phyloP scores from a whole-genome alignment of 2,329 filamentous ascomycete genomes.

The Furcasterigmium sp. region DNA sequence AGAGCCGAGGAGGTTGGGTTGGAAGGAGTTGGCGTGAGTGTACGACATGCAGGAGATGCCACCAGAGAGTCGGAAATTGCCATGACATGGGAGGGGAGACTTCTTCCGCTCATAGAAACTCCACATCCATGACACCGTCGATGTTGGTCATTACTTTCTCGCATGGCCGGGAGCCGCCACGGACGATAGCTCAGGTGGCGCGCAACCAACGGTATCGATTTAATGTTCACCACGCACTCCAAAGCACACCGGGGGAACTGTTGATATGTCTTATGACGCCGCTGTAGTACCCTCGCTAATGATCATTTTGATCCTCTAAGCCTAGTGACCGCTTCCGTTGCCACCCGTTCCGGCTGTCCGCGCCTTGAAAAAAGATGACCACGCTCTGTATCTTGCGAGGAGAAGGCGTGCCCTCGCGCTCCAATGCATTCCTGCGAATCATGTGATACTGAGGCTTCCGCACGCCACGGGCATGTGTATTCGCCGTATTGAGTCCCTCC shows the following conservation, averaged over 20 bases:
- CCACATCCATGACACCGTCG: background rate
- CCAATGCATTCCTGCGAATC: background rate
- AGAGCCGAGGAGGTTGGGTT: constrained; percentile 58
- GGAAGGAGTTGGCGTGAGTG: constrained; percentile 49
- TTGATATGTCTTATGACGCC: constrained; percentile 9
- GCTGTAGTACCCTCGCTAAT: background rate
- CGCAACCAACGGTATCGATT: too few relatives aligned
- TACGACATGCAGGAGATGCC: constrained; percentile 29
- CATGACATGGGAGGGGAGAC: constrained; percentile 45
- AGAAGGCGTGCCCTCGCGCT: background rate
- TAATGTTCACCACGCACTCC: too few relatives aligned
- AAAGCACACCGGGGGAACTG: too few relatives aligned
- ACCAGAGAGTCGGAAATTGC: constrained; percentile 34
- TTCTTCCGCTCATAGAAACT: constrained; percentile 19
- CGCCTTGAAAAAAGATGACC: background rate
- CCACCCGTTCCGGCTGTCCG: background rate
- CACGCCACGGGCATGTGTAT: background rate
- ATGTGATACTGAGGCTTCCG: background rate
- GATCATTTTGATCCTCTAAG: background rate
- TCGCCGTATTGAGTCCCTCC: too few relatives aligned
- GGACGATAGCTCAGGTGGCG: too few relatives aligned
- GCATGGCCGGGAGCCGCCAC: too few relatives aligned
- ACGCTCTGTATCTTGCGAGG: background rate
- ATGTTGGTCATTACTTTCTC: too few relatives aligned
- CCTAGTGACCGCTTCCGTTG: background rate